These are phyloP conservation scores for Wickerhamiella shivajii DNA, from an alignment of 805 yeast genomes.

Conservation along the genomic window DNA sequence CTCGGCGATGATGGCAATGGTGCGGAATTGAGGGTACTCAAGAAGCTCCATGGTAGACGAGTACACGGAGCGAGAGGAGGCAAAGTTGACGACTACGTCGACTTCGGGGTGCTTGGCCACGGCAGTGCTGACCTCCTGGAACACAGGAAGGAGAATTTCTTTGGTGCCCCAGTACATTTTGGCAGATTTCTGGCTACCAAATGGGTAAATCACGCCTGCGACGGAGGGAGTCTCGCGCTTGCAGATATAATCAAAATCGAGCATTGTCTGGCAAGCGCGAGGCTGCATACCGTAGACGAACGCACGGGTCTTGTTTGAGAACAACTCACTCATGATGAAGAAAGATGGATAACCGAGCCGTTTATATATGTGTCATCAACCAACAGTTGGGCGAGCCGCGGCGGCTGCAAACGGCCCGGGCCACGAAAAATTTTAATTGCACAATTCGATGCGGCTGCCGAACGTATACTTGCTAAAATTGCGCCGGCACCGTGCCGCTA, in stretches of 20 bases:
- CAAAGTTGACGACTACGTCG: conserved; percentile 35
- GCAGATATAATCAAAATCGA: conserved; percentile 34
- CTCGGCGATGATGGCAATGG: conserved; percentile 35
- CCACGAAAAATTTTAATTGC: too few relatives aligned
- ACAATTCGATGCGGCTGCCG: too few relatives aligned
- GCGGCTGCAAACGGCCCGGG: too few relatives aligned
- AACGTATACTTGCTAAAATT: too few relatives aligned
- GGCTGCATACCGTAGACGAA: conserved; percentile 34
- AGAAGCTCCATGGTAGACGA: conserved; percentile 34
- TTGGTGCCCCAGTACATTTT: conserved; percentile 38
- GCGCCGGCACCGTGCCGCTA: too few relatives aligned
- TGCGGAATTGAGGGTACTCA: conserved; percentile 32
- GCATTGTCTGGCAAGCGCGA: conserved; percentile 36
- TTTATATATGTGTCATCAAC: too few relatives aligned
- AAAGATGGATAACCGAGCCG: conserved; percentile 2
- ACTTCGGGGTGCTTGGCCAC: conserved; percentile 33
- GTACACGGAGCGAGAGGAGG: conserved; percentile 33
- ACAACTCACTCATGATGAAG: conserved; percentile 23
- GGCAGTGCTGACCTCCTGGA: conserved; percentile 30
- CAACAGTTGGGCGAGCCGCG: too few relatives aligned
- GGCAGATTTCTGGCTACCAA: conserved; percentile 32
- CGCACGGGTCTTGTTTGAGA: conserved; percentile 31
- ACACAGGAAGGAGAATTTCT: conserved; percentile 33
- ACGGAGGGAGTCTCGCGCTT: conserved; percentile 32
- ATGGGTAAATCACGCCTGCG: conserved; percentile 34